phyloP scores from a whole-genome alignment of 2,329 filamentous ascomycete genomes.

The Alternaria conjuncta region DNA sequence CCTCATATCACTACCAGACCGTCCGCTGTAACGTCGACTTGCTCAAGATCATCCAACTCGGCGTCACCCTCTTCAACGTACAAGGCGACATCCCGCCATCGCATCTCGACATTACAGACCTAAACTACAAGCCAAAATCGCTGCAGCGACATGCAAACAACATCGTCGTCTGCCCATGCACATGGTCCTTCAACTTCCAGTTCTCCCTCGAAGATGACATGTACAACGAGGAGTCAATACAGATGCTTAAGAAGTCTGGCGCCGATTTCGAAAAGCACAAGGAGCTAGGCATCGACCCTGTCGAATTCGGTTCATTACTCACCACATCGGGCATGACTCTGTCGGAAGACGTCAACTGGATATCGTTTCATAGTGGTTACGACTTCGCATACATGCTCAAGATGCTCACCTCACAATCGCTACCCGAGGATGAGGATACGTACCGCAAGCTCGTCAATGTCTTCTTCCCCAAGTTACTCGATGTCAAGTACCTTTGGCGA shows the following conservation, averaged over 20 bases:
- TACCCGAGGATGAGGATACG: slow-evolving; percentile 87
- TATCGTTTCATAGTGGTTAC: slow-evolving; percentile 97
- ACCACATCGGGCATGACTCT: slow-evolving; percentile 92
- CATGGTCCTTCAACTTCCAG: slow-evolving; percentile 99
- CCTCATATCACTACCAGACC: slow-evolving; percentile 98
- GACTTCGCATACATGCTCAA: slow-evolving; percentile 98
- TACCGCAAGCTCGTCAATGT: slow-evolving; percentile 89
- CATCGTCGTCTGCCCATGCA: slow-evolving; percentile 75
- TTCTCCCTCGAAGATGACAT: slow-evolving; percentile 95
- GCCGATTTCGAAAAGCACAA: slow-evolving; percentile 88
- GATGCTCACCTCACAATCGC: slow-evolving; percentile 79
- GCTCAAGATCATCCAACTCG: slow-evolving; percentile 96
- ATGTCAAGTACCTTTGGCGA: slow-evolving; percentile 98
- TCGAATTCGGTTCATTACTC: slow-evolving; percentile 85
- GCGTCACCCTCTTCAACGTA: slow-evolving; percentile 89
- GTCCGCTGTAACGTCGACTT: slow-evolving; percentile 96
- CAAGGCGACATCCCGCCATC: slow-evolving; percentile 86
- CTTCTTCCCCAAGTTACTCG: slow-evolving; percentile 92
- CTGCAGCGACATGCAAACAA: slow-evolving; percentile 59
- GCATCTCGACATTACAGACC: slow-evolving; percentile 60
- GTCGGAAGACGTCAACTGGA: slow-evolving; percentile 88
- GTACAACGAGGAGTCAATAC: slow-evolving; percentile 95
- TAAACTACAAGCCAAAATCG: slow-evolving; percentile 52
- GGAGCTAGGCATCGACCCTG: slow-evolving; percentile 86
- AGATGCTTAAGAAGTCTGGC: slow-evolving; percentile 87